Percentiles rank a stretch among this genome's conserved stretches.
Evolutionary conservation across 306 rosid species (phyloP).

Genomic region (Casuarina equisetifolia): DNA sequence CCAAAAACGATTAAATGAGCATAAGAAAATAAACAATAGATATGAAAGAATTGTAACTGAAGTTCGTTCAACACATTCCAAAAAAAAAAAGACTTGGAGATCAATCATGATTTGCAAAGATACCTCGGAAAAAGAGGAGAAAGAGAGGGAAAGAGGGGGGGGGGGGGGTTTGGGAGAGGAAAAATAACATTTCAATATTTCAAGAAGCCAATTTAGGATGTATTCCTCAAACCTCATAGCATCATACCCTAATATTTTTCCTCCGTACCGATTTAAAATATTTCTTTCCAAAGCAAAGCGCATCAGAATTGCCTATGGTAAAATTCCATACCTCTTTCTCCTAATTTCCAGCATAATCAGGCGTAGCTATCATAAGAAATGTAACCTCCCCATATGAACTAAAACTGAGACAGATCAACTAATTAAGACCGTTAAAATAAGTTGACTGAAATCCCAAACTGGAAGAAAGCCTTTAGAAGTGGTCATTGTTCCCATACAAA

Average conservation of each 20-base stretch:
- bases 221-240: neutral
- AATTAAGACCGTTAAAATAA: neutral
- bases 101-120: neutral
- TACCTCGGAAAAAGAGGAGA: neutral
- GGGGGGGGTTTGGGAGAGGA: neutral
- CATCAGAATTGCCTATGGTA: neutral
- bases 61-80: neutral
- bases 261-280: neutral
- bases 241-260: neutral
- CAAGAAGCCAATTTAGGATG: neutral
- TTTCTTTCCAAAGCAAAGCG: neutral
- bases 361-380: neutral
- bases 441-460: neutral
- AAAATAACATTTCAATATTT: neutral
- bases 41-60: neutral
- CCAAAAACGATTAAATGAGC: neutral
- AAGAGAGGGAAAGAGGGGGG: too few species aligned
- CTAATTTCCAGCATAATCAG: conserved; percentile 3
- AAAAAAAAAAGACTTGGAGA: neutral
- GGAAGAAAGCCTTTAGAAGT: neutral
- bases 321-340: neutral
- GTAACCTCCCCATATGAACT: neutral
- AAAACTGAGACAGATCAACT: neutral
- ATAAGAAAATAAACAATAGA: neutral
- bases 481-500: neutral